phyloP scores from a whole-genome alignment of 2,329 filamentous ascomycete species.

The Pseudonectria foliicola region DNA sequence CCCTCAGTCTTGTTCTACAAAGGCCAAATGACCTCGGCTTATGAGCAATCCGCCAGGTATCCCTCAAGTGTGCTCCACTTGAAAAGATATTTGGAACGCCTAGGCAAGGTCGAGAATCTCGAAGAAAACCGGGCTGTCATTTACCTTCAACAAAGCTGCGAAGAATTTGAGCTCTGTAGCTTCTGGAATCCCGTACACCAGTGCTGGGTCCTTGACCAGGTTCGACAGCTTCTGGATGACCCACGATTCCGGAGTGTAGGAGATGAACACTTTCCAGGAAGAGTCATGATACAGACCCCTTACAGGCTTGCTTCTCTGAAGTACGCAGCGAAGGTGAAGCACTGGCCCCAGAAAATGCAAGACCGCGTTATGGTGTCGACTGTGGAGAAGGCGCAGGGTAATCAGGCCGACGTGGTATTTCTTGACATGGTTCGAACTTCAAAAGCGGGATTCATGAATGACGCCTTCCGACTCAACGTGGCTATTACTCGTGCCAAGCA shows the following conservation, averaged over 20 bases:
- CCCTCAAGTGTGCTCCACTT: slow-evolving; percentile 23
- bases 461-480: slow-evolving; percentile 38
- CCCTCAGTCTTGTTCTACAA: slow-evolving; percentile 37
- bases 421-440: slow-evolving; percentile 39
- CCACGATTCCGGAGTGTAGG: slow-evolving; percentile 25
- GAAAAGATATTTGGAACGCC: slow-evolving; percentile 21
- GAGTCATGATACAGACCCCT: slow-evolving; percentile 37
- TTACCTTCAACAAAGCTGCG: slow-evolving; percentile 19
- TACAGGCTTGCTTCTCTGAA: slow-evolving; percentile 32
- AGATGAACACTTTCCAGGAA: slow-evolving; percentile 20
- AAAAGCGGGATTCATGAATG: slow-evolving; percentile 34
- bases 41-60: slow-evolving; percentile 15
- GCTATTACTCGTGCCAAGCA: slow-evolving; percentile 38
- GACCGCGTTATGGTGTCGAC: slow-evolving; percentile 34
- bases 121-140: slow-evolving; percentile 32
- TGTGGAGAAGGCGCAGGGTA: slow-evolving; percentile 39
- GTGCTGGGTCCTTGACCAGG: slow-evolving; percentile 29
- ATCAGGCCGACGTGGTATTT: slow-evolving; percentile 41
- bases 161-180: slow-evolving; percentile 25
- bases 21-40: slow-evolving; percentile 29
- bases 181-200: slow-evolving; percentile 35
- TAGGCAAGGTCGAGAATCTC: slow-evolving; percentile 14
- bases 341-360: slow-evolving; percentile 21
- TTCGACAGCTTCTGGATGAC: slow-evolving; percentile 25
- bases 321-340: slow-evolving; percentile 26